Base-by-base conservation (phyloP, 139 green algal species). In the Volvox reticuliferus region DNA sequence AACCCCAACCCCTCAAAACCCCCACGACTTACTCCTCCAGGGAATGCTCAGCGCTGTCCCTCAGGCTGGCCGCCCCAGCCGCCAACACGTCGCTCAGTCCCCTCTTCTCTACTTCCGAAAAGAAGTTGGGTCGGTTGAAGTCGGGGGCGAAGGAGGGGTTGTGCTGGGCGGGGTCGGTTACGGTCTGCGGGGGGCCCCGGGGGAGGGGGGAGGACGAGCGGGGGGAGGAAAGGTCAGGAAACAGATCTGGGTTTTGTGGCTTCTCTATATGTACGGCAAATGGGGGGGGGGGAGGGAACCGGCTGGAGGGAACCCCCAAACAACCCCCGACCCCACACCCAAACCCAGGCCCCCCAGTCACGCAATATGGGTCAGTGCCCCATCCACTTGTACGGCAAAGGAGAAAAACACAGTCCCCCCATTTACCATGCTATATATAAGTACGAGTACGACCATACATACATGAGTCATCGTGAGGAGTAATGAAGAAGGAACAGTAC, bases 71-170 rank as follows among this genome's bases (percentile, higher is more conserved):
- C 2, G 71, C 81, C 2, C 79, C 81, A 24, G 33, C 26, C 16
- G 28, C 5, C 67, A 92, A 30, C 71, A 92, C 89, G 28, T 89
- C 75, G 21, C 61, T 62, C 80, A 92, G 26, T 19, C 89, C 89
- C 24, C 82, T 81, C 89, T 89, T 86, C 81, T 86, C 82, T 37
- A 92, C 80, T 80, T 88, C 81, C 2, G 36, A 20, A 68, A 92
- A 92, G 62, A 92, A 90, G 37, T 92, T 92, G 73, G 89, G 89
- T 21, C 86, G 76, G 82, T 71, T 82, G 69, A 79, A 85, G 82
- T 92, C 89, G 65, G 89, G 82, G n/a, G 83, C 89, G 85, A 61
- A 89, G n/a, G 85, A 82, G 20, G 63, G 69, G 37, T 61, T 82
- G 85, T 82, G 69, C 71, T 82, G 37, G 26, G 69, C 22, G 19